These are phyloP conservation scores for Beauveria caledonica DNA, from an alignment of 2,329 filamentous ascomycete species.

Conservation along the genomic window DNA sequence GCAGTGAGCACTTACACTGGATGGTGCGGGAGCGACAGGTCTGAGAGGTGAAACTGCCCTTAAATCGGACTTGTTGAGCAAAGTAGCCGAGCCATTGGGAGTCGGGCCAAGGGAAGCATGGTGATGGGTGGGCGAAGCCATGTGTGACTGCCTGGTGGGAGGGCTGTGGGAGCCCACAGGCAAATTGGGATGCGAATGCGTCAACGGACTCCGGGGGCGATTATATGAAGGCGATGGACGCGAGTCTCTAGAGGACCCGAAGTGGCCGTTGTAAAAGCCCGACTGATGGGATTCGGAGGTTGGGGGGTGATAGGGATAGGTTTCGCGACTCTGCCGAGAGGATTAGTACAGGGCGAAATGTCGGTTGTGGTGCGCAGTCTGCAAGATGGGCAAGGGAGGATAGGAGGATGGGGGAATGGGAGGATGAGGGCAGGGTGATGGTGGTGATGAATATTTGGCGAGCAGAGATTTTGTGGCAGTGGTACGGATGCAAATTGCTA, in stretches of 20 bases:
- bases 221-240: constrained; percentile 31
- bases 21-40: constrained; percentile 25
- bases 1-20: constrained; percentile 25
- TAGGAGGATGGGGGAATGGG: constrained; percentile 13
- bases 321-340: constrained; percentile 37
- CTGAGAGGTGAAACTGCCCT: constrained; percentile 33
- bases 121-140: constrained; percentile 41
- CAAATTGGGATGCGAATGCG: constrained; percentile 41
- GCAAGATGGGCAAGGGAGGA: constrained; percentile 11
- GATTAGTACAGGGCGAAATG: constrained; percentile 15
- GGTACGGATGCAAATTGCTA: neutral
- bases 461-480: constrained; percentile 1
- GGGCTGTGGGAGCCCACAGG: constrained; percentile 34
- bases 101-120: constrained; percentile 33
- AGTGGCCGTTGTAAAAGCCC: constrained; percentile 41
- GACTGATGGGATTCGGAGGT: constrained; percentile 33
- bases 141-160: constrained; percentile 30
- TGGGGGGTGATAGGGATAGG: constrained; percentile 37
- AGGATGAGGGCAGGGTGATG: constrained; percentile 7
- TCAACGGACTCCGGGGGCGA: constrained; percentile 41
- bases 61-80: constrained; percentile 33
- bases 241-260: constrained; percentile 34
- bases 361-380: constrained; percentile 13
- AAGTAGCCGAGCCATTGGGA: constrained; percentile 32
- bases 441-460: constrained; percentile 1